Percentiles rank a stretch among this genome's conserved stretches.
phyloP scores from a whole-genome alignment of 1,284 basidiomycete genomes.

The Cryptococcus wingfieldii region DNA sequence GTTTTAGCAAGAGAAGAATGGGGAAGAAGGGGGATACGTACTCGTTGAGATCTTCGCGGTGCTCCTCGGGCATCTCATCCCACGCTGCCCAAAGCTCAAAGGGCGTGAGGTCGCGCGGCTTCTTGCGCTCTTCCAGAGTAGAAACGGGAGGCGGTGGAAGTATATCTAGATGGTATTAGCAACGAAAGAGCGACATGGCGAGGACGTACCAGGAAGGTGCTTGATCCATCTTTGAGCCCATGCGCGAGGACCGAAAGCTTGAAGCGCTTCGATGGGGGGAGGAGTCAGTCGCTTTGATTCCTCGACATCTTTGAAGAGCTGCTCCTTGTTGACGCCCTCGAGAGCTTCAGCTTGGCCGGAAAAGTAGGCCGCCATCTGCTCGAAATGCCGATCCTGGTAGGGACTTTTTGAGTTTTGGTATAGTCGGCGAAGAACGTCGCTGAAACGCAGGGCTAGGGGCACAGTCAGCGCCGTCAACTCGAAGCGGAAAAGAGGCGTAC shows the following conservation, averaged over 20 bases:
- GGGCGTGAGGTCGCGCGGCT: background rate
- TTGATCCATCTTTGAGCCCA: background rate
- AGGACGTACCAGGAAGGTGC: background rate
- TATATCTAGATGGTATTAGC: background rate
- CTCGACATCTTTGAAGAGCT: background rate
- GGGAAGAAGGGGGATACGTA: background rate
- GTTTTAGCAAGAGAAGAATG: no score
- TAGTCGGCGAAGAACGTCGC: background rate
- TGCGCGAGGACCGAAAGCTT: background rate
- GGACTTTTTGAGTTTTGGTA: background rate
- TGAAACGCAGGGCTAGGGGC: background rate
- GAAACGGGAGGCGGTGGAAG: background rate
- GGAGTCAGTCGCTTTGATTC: background rate
- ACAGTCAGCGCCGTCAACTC: background rate
- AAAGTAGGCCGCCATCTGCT: background rate
- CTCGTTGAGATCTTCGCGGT: background rate
- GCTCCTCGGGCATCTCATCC: background rate
- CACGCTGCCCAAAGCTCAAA: background rate
- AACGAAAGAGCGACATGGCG: background rate
- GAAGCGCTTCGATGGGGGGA: background rate
- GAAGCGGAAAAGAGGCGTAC: background rate
- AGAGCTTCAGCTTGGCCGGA: background rate
- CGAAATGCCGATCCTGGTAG: background rate
- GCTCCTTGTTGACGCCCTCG: background rate
- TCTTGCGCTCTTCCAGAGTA: background rate